Evolutionary conservation across 2,329 filamentous ascomycete species (phyloP).

Genomic region (Fusarium torreyae): DNA sequence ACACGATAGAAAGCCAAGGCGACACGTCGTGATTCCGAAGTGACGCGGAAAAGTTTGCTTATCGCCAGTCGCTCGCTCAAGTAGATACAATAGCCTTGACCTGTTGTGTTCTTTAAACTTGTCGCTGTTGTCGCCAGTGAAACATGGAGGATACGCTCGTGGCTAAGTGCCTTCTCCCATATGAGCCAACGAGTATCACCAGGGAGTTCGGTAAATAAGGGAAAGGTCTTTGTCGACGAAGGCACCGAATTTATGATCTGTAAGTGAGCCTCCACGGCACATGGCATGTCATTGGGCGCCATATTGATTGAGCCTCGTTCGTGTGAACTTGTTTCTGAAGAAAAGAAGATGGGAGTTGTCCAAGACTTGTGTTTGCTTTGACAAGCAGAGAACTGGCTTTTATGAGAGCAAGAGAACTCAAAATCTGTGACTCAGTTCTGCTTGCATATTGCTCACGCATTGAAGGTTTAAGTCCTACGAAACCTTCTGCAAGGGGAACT

Average conservation of each 20-base stretch:
- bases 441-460: not conserved
- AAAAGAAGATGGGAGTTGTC: not conserved
- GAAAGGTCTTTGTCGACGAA: not conserved
- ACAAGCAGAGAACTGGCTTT: not conserved
- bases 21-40: not conserved
- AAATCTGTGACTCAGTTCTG: not conserved
- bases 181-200: not conserved
- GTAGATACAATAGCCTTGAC: accelerated
- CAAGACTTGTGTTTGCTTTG: not conserved
- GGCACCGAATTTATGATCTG: constrained; percentile 4
- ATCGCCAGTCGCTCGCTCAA: not conserved
- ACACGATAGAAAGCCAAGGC: constrained; percentile 1
- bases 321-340: not conserved
- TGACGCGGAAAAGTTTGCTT: constrained; percentile 12
- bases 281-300: not conserved
- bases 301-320: constrained; percentile 6
- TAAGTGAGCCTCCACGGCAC: not conserved
- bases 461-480: not conserved
- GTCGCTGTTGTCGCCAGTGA: not conserved
- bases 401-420: not conserved
- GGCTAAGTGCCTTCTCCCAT: constrained; percentile 5
- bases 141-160: not conserved
- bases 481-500: not conserved
- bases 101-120: accelerated
- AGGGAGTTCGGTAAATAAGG: not conserved